Evolutionary conservation across 805 yeast genomes (phyloP), one percentile per base, ranked within the genome.

Genomic region (Candida chilensis): DNA sequence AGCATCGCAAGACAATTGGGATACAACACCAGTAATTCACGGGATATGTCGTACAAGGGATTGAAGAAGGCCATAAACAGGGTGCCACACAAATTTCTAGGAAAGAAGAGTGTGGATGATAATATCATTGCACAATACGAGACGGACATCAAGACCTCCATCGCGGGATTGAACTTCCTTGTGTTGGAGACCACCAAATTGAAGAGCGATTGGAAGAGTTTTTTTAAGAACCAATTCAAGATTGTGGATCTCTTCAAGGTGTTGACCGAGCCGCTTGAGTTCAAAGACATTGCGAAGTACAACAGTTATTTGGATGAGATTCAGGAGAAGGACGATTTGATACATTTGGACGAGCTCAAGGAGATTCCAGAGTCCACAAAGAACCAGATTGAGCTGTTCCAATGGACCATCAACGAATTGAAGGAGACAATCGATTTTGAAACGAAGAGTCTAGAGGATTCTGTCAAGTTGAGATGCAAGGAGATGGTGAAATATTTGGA

Each of bases 131-230:
- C 41, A n/a, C 54, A 53, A 27, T 68, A 70, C 56, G 60, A 59
- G 32, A 58, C 62, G 34, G 73, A 67, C 37, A 38, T 67, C 7
- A 50, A 56, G 29, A 41, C 50, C 4, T 52, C 69, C 1, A 45
- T 61, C 18, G 59, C 62, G 14, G 77, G 73, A 2, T 43, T 71
- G 22, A 57, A 58, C 27, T 70, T 52, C 34, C 36, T 70, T 13
- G 36, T 34, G 6, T 24, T 36, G 15, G 63, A 57, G 31, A 42
- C 55, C 20, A 39, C 42, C 20, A 35, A 47, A 27, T 27, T 48
- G 26, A 39, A 47, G n/a, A 34, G 40, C 28, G 25, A 52, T 35
- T 48, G 58, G 50, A 55, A 57, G 15, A 30, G 33, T 7, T 21
- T 58, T 8, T 50, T 69, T 41, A 53, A 60, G 16, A 39, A 47